Conservation (phyloP, 1,139 yeast genomes). For the Debaryomyces sp. region DNA sequence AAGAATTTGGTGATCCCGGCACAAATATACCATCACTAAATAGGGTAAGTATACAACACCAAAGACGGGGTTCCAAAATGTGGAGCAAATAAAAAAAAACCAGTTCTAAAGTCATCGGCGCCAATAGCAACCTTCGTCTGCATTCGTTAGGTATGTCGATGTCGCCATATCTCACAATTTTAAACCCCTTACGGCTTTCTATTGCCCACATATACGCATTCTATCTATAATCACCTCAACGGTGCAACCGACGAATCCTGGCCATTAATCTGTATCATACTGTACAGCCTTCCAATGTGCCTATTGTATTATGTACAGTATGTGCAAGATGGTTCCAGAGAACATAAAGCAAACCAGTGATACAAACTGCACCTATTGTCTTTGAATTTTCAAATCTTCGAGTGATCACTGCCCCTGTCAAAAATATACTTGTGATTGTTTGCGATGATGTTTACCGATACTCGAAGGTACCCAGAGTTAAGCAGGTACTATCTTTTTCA, state of each 20-base stretch:
- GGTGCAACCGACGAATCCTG: neutral
- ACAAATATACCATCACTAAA: neutral
- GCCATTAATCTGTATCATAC: neutral
- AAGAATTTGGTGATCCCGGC: neutral
- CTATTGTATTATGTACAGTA: neutral
- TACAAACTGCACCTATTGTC: neutral
- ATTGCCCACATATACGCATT: neutral
- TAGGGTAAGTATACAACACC: no score
- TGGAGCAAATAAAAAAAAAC: no score
- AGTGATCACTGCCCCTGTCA: slow-evolving; percentile 1
- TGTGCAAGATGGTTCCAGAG: slow-evolving; percentile 1
- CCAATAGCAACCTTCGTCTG: no score
- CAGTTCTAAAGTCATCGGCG: no score
- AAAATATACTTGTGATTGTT: neutral
- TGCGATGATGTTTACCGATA: neutral
- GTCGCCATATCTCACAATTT: neutral
- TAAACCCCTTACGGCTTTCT: neutral
- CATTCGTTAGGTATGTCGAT: no score
- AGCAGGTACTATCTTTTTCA: neutral
- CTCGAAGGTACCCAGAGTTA: neutral
- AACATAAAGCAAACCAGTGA: neutral
- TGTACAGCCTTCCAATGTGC: neutral
- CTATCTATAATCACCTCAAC: neutral
- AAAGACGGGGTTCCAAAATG: no score
- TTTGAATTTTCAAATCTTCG: neutral